phyloP scores from a whole-genome alignment of 2,329 filamentous ascomycete genomes.

The Colletotrichum sp. region DNA sequence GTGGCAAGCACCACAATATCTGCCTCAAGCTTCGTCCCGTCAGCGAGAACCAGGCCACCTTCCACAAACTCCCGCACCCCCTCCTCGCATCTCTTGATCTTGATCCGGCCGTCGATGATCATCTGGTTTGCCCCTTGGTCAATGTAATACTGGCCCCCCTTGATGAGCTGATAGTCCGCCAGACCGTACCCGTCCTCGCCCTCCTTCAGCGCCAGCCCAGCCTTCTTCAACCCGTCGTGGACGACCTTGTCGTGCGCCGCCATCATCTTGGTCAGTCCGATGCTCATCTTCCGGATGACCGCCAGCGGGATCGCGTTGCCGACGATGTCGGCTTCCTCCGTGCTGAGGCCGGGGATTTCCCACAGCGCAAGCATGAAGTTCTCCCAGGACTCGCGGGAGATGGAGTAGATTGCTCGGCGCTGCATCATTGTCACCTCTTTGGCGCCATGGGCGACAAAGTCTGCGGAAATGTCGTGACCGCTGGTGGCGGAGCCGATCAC shows the following conservation, averaged over 20 bases:
- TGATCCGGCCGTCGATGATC: constrained; percentile 45
- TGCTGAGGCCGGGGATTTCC: constrained; percentile 41
- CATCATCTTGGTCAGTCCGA: constrained; percentile 45
- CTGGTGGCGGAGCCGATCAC: constrained; percentile 55
- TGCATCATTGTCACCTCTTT: constrained; percentile 57
- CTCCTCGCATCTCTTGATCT: constrained; percentile 32
- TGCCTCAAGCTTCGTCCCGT: constrained; percentile 40
- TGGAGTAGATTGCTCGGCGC: constrained; percentile 53
- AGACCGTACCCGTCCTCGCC: constrained; percentile 40
- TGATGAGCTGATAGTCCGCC: constrained; percentile 39
- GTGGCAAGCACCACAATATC: constrained; percentile 49
- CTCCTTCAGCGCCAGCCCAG: constrained; percentile 45
- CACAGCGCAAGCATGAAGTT: constrained; percentile 46
- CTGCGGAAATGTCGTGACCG: constrained; percentile 55
- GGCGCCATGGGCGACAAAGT: constrained; percentile 53
- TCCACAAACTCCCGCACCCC: constrained; percentile 36
- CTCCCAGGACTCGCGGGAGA: constrained; percentile 44
- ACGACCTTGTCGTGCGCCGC: constrained; percentile 43
- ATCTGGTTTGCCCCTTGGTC: constrained; percentile 44
- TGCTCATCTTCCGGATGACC: constrained; percentile 49
- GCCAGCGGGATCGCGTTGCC: constrained; percentile 50
- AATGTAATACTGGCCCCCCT: constrained; percentile 46
- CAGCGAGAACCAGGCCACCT: constrained; percentile 28
- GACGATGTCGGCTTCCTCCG: constrained; percentile 55
- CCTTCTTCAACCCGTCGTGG: constrained; percentile 48